These are phyloP conservation scores for Acacia confusa DNA, from an alignment of 306 rosid species.

Conservation along the genomic window DNA sequence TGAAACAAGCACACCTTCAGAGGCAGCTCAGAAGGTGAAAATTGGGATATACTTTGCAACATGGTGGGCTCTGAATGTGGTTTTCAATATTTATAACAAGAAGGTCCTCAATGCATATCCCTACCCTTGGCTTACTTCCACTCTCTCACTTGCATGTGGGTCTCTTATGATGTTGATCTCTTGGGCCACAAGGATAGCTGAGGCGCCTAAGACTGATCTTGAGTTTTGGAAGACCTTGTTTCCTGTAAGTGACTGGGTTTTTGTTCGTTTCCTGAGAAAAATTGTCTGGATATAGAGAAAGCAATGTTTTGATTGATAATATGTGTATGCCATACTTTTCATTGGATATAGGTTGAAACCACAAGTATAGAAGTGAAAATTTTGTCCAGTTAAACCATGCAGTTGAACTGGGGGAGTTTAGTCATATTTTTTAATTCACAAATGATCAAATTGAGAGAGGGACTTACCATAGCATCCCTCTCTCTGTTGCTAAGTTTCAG, in stretches of 20 bases:
- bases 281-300: conserved; percentile 32
- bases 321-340: background rate
- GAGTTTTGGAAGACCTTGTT: conserved; percentile 94
- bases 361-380: background rate
- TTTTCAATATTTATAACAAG: conserved; percentile 94
- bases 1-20: conserved; percentile 44
- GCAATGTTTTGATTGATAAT: conserved; percentile 35
- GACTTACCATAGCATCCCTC: background rate
- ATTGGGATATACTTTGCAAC: conserved; percentile 89
- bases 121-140: conserved; percentile 95
- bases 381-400: conserved; percentile 5
- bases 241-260: conserved; percentile 66
- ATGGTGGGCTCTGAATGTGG: conserved; percentile 98
- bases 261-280: conserved; percentile 56
- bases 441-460: background rate
- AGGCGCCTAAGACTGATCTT: conserved; percentile 84
- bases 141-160: conserved; percentile 92
- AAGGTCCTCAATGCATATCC: conserved; percentile 97
- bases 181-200: conserved; percentile 89
- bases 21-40: conserved; percentile 77
- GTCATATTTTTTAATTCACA: background rate
- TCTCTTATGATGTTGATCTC: conserved; percentile 94
- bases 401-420: conserved; percentile 26
- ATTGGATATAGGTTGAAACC: conserved; percentile 24
- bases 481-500: background rate